Percentiles rank a stretch among this genome's conserved stretches.
Conservation (phyloP, 2,329 filamentous ascomycete species). For the Monosporascus cannonballus region DNA sequence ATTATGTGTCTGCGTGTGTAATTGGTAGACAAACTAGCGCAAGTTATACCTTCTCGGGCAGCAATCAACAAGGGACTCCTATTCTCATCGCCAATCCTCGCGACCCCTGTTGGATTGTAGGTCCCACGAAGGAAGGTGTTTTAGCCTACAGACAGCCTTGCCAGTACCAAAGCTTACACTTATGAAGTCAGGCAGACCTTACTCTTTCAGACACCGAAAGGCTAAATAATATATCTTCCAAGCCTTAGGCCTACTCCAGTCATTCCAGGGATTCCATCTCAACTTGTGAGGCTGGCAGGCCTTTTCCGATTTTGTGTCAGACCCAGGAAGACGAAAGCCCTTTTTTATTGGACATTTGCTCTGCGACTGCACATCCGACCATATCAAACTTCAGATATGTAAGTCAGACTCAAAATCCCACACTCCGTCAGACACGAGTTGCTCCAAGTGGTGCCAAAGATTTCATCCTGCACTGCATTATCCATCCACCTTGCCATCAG, state of each 20-base stretch:
- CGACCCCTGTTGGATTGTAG: no score
- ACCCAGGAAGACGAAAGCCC: not conserved
- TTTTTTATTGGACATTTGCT: not conserved
- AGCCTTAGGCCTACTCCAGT: not conserved
- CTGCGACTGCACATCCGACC: not conserved
- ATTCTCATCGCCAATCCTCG: no score
- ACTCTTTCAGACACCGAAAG: not conserved
- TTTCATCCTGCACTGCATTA: no score
- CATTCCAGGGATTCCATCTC: not conserved
- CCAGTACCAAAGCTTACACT: not conserved
- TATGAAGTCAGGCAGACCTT: not conserved
- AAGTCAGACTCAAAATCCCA: not conserved
- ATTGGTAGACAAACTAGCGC: no score
- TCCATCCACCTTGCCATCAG: not conserved
- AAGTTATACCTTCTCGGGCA: no score
- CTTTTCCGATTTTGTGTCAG: not conserved
- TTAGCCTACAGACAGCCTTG: no score
- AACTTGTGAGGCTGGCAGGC: not conserved
- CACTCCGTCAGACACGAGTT: not conserved
- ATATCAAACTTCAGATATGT: not conserved
- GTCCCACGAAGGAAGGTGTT: no score
- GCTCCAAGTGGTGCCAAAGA: no score
- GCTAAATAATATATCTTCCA: not conserved
- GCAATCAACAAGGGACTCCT: no score
- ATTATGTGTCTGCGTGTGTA: no score